Conservation (phyloP, 2,329 filamentous ascomycete genomes). For the Fusarium cyanostomum region DNA sequence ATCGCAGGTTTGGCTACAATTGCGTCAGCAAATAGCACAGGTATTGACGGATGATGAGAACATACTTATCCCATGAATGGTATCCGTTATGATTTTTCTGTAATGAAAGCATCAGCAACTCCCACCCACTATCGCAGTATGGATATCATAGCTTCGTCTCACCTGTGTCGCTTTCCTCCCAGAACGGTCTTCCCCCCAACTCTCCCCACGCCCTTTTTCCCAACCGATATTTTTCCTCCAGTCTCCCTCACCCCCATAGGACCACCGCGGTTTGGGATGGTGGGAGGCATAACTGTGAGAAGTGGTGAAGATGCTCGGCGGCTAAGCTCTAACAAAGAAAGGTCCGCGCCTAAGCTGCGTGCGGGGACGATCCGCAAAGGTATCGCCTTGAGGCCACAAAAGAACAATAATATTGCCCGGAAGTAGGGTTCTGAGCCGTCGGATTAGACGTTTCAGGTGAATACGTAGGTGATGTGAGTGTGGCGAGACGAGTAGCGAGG, state of each 20-base stretch:
- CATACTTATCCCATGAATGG: conserved; percentile 62
- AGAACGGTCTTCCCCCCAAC: conserved; percentile 36
- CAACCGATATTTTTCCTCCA: not conserved
- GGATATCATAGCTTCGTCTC: not conserved
- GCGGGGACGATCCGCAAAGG: too few species aligned
- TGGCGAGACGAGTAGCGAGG: not conserved
- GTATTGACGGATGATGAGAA: conserved; percentile 12
- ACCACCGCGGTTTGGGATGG: conserved; percentile 44
- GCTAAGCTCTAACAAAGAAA: too few species aligned
- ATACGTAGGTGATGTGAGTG: too few species aligned
- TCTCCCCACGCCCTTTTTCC: conserved; percentile 8
- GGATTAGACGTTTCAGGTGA: too few species aligned
- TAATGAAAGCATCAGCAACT: conserved; percentile 2
- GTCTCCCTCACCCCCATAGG: conserved; percentile 31
- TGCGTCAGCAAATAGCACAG: conserved; percentile 2
- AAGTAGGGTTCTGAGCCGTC: too few species aligned
- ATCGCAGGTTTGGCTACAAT: conserved; percentile 63
- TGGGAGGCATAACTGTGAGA: conserved; percentile 39
- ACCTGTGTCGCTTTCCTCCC: conserved; percentile 41
- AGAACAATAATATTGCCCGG: too few species aligned
- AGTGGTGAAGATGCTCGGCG: too few species aligned
- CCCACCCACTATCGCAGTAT: not conserved
- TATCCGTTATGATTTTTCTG: conserved; percentile 61
- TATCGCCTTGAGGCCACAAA: too few species aligned
- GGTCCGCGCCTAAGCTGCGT: too few species aligned